These are phyloP conservation scores for Podospora pseudoanserina DNA, from an alignment of 495 filamentous ascomycete species.

Conservation along the genomic window DNA sequence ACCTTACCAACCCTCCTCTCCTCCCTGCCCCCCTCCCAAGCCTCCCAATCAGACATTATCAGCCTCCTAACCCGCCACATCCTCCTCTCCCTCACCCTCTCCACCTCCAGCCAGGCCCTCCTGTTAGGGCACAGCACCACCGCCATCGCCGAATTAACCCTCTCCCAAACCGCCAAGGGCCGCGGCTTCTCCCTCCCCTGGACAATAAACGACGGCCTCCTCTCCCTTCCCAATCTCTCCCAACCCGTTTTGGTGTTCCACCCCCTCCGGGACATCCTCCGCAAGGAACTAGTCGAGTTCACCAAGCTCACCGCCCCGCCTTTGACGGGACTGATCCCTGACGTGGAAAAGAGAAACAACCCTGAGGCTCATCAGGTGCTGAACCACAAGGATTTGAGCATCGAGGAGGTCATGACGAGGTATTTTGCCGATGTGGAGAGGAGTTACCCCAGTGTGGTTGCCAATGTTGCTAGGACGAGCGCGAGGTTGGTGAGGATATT, in stretches of 20 bases:
- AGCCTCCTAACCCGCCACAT: constrained; percentile 65
- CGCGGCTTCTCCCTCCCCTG: constrained; percentile 78
- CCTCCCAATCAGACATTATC: constrained; percentile 71
- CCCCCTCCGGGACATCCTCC: constrained; percentile 71
- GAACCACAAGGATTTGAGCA: constrained; percentile 72
- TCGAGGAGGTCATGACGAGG: constrained; percentile 83
- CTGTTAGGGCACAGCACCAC: constrained; percentile 86
- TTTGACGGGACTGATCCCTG: constrained; percentile 18
- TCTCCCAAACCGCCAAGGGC: constrained; percentile 86
- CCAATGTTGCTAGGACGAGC: constrained; percentile 87
- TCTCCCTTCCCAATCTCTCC: constrained; percentile 37
- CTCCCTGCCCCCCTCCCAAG: constrained; percentile 63
- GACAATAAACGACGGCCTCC: constrained; percentile 68
- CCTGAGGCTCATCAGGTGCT: constrained; percentile 37
- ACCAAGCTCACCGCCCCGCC: constrained; percentile 40
- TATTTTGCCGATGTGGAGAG: constrained; percentile 86
- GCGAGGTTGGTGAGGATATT: constrained; percentile 59
- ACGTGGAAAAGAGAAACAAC: constrained; percentile 16
- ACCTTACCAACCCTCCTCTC: constrained; percentile 52
- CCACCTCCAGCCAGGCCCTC: constrained; percentile 59
- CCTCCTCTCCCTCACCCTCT: constrained; percentile 60
- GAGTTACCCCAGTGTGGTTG: constrained; percentile 86
- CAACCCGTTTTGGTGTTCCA: constrained; percentile 22
- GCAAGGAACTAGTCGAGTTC: constrained; percentile 70
- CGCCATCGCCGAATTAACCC: constrained; percentile 76